These are phyloP conservation scores for Microbotryum silenes-acaulis DNA, from an alignment of 1,284 basidiomycete species.

Conservation along the genomic window DNA sequence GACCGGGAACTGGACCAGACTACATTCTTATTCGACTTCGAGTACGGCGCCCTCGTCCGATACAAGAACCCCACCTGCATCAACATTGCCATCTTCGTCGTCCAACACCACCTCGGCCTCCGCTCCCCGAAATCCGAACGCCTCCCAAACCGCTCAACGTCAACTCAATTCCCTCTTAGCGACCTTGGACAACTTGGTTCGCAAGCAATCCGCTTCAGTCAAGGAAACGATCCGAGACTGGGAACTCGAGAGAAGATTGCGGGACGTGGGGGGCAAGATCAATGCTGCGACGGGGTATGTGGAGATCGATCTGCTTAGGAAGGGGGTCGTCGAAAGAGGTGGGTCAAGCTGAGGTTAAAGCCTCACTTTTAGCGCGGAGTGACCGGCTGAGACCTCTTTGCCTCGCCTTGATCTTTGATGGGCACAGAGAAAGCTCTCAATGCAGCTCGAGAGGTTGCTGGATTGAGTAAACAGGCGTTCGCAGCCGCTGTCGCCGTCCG, in stretches of 20 bases:
- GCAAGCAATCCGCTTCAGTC: conserved; percentile 16
- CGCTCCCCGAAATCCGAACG: no score
- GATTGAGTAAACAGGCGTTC: conserved; percentile 59
- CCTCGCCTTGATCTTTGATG: no score
- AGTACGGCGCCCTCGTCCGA: no score
- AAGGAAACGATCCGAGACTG: conserved; percentile 16
- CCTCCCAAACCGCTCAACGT: conserved; percentile 10
- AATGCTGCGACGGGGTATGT: conserved; percentile 84
- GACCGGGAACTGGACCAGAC: no score
- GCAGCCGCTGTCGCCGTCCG: conserved; percentile 65
- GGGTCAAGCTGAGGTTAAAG: conserved; percentile 27
- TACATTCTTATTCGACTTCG: no score
- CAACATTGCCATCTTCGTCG: no score
- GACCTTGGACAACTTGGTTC: conserved; percentile 10
- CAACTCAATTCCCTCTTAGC: conserved; percentile 20
- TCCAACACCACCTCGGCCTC: no score
- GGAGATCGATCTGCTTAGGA: conserved; percentile 75
- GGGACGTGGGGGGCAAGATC: conserved; percentile 63
- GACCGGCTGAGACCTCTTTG: background rate
- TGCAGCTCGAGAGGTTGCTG: conserved; percentile 16
- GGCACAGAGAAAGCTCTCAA: conserved; percentile 27
- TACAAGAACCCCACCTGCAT: no score
- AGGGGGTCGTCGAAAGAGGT: conserved; percentile 72
- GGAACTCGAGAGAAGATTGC: conserved; percentile 47
- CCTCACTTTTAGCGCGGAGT: background rate